Percentiles rank a stretch among this genome's conserved stretches.
Conservation (phyloP, 1,284 basidiomycete genomes). For the Pseudozyma pruni region DNA sequence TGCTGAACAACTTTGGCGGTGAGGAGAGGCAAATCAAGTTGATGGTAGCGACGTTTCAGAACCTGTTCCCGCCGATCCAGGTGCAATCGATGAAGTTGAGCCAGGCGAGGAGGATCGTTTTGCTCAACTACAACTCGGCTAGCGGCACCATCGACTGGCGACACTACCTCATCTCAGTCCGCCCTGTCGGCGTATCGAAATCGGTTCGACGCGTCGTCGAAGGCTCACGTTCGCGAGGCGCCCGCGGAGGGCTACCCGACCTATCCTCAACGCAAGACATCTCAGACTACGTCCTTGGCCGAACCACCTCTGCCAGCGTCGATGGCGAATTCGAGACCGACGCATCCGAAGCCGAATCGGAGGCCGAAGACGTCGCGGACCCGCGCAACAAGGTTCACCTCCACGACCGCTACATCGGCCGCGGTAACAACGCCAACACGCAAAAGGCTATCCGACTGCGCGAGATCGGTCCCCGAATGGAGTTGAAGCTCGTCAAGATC, state of each 20-base stretch:
- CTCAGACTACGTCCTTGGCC: slow-evolving; percentile 89
- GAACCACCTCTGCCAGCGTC: slow-evolving; percentile 71
- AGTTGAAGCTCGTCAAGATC: slow-evolving; percentile 91
- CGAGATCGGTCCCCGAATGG: slow-evolving; percentile 95
- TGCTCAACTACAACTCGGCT: slow-evolving; percentile 89
- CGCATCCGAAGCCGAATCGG: slow-evolving; percentile 74
- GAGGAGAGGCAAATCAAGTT: slow-evolving; percentile 75
- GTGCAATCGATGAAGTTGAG: slow-evolving; percentile 72
- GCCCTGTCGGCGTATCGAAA: slow-evolving; percentile 90
- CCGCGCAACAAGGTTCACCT: slow-evolving; percentile 75
- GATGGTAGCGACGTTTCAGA: slow-evolving; percentile 84
- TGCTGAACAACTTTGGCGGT: slow-evolving; percentile 77
- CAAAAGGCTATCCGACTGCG: slow-evolving; percentile 89
- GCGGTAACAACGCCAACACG: slow-evolving; percentile 90
- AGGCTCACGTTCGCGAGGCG: slow-evolving; percentile 70
- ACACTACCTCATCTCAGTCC: slow-evolving; percentile 94
- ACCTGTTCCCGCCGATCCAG: slow-evolving; percentile 84
- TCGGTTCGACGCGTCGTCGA: slow-evolving; percentile 90
- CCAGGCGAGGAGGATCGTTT: slow-evolving; percentile 80
- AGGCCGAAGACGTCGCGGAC: slow-evolving; percentile 82
- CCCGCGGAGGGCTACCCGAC: slow-evolving; percentile 73
- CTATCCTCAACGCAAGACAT: slow-evolving; percentile 91
- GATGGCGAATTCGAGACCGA: slow-evolving; percentile 74
- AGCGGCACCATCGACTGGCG: slow-evolving; percentile 89
- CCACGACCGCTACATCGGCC: slow-evolving; percentile 90